Evolutionary conservation across 306 rosid genomes (phyloP), one percentile per base, ranked within the genome.

Genomic region (Castanopsis chinensis): DNA sequence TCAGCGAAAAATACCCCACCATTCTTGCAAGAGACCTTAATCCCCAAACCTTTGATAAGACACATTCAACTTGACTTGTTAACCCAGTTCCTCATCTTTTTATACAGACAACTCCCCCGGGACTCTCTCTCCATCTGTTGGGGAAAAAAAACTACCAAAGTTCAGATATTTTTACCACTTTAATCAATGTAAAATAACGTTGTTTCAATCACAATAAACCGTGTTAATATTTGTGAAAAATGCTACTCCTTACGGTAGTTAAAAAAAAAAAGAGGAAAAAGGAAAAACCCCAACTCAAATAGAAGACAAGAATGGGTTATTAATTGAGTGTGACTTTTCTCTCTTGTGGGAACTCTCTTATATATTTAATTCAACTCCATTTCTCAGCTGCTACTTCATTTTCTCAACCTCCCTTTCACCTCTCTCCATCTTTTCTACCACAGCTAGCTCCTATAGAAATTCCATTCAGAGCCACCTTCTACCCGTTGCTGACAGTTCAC

Each of bases 331-430:
- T 79, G 90, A 88, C 90, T 71, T 74, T 45, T 86, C 76, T 75
- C 63, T 81, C 72, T 74, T 84, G 81, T 25, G 92, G 88, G 61
- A 3, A 68, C 87, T 72, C 3, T 23, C 83, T 84, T 82, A 67
- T 85, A 85, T 67, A 67, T 67, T 85, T 86, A 82, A 82, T 82
- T 82, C 82, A 82, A 82, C 87, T 82, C 80, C 85, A 78, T 81
- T 79, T 73, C 89, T 83, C 81, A 81, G 91, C 81, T 88, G 84
- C 87, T 56, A 86, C 86, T 88, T 88, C 88, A 79, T 83, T 86
- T 74, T 88, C 85, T 55, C 58, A 59, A 68, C 77, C 76, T 81
- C 82, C 82, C 83, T 74, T 72, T 81, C 82, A 70, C 72, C 71
- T 8, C 52, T 67, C 17, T 2, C 72, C 18, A 76, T 77, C 83